Percentiles rank a stretch among this genome's conserved stretches.
phyloP scores from a whole-genome alignment of 768 basidiomycete species.

The Boletus vermiculosoides region DNA sequence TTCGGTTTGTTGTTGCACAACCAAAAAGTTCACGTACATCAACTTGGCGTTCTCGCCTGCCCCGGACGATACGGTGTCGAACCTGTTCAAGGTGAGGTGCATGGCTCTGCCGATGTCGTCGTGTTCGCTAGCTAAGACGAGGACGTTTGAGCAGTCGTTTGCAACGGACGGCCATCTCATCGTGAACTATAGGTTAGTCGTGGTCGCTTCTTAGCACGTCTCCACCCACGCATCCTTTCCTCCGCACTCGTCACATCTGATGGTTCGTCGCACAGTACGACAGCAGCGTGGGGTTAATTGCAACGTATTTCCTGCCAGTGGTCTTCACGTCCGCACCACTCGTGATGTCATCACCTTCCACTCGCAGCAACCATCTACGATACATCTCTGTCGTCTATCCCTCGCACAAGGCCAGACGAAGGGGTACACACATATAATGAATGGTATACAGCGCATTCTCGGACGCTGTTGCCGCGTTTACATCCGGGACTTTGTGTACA shows the following conservation, averaged over 20 bases:
- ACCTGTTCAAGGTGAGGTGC: slow-evolving; percentile 57
- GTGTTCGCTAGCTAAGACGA: slow-evolving; percentile 1
- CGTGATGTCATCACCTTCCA: not conserved
- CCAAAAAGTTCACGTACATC: slow-evolving; percentile 65
- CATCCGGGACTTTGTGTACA: not conserved
- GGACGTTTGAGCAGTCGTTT: slow-evolving; percentile 57
- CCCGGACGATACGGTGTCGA: slow-evolving; percentile 72
- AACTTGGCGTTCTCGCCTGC: slow-evolving; percentile 76
- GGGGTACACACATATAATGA: slow-evolving; percentile 1
- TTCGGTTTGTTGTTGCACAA: not conserved
- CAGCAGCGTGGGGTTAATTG: slow-evolving; percentile 61
- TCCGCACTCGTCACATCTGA: slow-evolving; percentile 5
- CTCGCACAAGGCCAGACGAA: not conserved
- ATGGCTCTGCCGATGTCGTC: not conserved
- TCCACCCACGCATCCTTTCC: too few relatives aligned
- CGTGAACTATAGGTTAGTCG: slow-evolving; percentile 80
- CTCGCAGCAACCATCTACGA: not conserved
- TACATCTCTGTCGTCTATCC: slow-evolving; percentile 1
- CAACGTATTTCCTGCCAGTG: not conserved
- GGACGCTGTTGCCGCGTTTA: not conserved
- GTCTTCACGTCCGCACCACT: not conserved
- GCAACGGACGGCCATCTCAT: slow-evolving; percentile 86
- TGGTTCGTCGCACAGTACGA: slow-evolving; percentile 41
- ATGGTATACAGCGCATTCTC: not conserved
- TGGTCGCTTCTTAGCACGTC: too few relatives aligned